These are phyloP conservation scores for Curvularia verruculosa DNA, from an alignment of 2,329 filamentous ascomycete genomes.

Conservation along the genomic window DNA sequence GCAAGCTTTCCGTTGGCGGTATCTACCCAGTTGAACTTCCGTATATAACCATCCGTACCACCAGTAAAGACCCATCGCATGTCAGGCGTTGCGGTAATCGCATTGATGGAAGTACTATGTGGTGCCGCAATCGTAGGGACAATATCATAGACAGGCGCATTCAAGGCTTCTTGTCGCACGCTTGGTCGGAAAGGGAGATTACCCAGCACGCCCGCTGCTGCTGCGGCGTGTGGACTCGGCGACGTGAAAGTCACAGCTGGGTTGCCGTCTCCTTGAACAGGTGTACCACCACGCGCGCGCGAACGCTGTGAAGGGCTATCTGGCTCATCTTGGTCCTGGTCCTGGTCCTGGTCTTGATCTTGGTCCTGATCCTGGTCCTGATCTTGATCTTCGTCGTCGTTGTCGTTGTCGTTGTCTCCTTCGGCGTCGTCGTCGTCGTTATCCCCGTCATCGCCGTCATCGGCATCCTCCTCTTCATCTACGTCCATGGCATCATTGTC, in stretches of 20 bases:
- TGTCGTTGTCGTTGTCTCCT: slow-evolving; percentile 52
- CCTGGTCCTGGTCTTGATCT: slow-evolving; percentile 51
- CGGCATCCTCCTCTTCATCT: slow-evolving; percentile 47
- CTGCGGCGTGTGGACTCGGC: slow-evolving; percentile 51
- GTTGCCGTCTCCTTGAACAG: slow-evolving; percentile 46
- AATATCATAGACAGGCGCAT: slow-evolving; percentile 86
- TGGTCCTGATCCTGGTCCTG: slow-evolving; percentile 50
- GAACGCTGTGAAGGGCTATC: slow-evolving; percentile 53
- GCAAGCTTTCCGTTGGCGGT: slow-evolving; percentile 95
- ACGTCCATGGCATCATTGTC: slow-evolving; percentile 25
- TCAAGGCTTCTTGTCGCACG: slow-evolving; percentile 78
- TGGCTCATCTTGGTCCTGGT: slow-evolving; percentile 53
- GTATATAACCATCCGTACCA: slow-evolving; percentile 91
- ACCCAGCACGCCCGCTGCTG: slow-evolving; percentile 34
- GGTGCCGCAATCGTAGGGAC: slow-evolving; percentile 96
- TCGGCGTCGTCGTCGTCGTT: slow-evolving; percentile 52
- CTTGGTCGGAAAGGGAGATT: slow-evolving; percentile 61
- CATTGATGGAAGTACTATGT: slow-evolving; percentile 93
- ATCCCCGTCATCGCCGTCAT: slow-evolving; percentile 39
- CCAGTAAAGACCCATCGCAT: slow-evolving; percentile 95
- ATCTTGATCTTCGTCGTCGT: slow-evolving; percentile 52
- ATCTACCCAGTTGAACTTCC: slow-evolving; percentile 94
- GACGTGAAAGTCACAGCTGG: slow-evolving; percentile 57
- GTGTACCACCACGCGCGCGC: slow-evolving; percentile 36
- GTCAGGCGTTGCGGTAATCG: slow-evolving; percentile 88